Base-by-base conservation (phyloP, 257 asterid species). In the Rhazya stricta region DNA sequence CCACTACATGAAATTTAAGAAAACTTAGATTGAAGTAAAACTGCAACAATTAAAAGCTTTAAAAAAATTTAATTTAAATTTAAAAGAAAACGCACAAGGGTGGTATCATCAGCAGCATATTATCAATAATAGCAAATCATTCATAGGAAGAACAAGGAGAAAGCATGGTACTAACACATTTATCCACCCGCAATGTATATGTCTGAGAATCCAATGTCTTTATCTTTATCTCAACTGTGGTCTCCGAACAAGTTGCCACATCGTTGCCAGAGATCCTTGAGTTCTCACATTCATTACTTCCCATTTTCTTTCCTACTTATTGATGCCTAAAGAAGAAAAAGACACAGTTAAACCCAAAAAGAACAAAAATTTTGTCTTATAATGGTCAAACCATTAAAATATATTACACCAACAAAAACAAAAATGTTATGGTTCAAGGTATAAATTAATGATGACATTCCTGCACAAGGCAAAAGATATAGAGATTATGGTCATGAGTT, bases 201-300 rank as follows among this genome's bases (percentile, higher is more conserved):
- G 90, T 91, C 79, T 82, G 94, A 74, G 97, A 93, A 82, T 93
- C 98, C 88, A 93, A 81, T 18, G 91, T 93, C 89, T 91, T 93
- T 87, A 93, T 91, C 89, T 93, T 93, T 74, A 93, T 93, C 91
- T 91, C 96, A 77, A 93, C 96, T 23, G 95, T 87, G 79, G 98
- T 81, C 86, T 88, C 91, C 43, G 96, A 88, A 83, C 95, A 83
- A 78, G 74, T 88, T 57, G 89, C 83, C 54, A 77, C 83, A 27
- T 81, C 84, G 75, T 74, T 82, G 75, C 82, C 87, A 74, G 84
- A 69, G 11, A 83, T 67, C 79, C 78, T 77, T 43, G 79, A 48
- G 60, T 74, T 80, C 45, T 79, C 92, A 68, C 71, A 89, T 74
- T 82, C 82, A 63, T 82, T 83, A 77, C 89, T 83, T 50, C 90